phyloP scores from a whole-genome alignment of 73 alveolate genomes.

The Paramecium primaurelia region DNA sequence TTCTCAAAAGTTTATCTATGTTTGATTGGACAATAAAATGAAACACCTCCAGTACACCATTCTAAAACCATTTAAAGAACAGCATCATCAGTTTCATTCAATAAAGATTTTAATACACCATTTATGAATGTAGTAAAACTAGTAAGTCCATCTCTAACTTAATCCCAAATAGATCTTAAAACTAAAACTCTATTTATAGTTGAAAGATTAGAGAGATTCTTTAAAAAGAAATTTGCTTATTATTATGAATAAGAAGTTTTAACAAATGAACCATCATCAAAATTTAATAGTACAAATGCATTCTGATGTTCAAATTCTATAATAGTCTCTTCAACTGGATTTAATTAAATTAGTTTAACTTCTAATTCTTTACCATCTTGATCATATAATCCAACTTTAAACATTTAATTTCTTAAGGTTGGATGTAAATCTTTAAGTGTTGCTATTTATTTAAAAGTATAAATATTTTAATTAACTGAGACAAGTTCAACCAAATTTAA shows the following conservation, averaged over 20 bases:
- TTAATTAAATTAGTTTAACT: not conserved
- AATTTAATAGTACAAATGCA: not conserved
- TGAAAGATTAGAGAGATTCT: slow-evolving; percentile 50
- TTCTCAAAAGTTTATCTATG: not conserved
- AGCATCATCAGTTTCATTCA: slow-evolving; percentile 32
- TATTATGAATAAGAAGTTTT: slow-evolving; percentile 34
- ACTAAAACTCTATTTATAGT: slow-evolving; percentile 67
- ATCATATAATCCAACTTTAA: slow-evolving; percentile 72
- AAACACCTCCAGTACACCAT: slow-evolving; percentile 41
- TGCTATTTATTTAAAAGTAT: slow-evolving; percentile 64
- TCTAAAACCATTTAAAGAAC: not conserved
- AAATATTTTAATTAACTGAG: slow-evolving; percentile 56
- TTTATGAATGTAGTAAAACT: not conserved
- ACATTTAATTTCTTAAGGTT: slow-evolving; percentile 69
- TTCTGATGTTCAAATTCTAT: not conserved
- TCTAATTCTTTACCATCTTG: slow-evolving; percentile 58
- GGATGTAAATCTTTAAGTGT: slow-evolving; percentile 73
- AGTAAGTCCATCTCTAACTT: slow-evolving; percentile 76
- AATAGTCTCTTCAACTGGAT: slow-evolving; percentile 6
- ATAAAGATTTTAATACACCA: not conserved
- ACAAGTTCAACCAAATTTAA: slow-evolving; percentile 68
- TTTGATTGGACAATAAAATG: not conserved
- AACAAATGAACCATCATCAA: not conserved
- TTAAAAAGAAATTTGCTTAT: slow-evolving; percentile 1
- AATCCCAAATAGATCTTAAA: slow-evolving; percentile 74